Evolutionary conservation across 2,329 filamentous ascomycete species (phyloP), one percentile per base, ranked within the genome.

Genomic region (Penicillium hordei): DNA sequence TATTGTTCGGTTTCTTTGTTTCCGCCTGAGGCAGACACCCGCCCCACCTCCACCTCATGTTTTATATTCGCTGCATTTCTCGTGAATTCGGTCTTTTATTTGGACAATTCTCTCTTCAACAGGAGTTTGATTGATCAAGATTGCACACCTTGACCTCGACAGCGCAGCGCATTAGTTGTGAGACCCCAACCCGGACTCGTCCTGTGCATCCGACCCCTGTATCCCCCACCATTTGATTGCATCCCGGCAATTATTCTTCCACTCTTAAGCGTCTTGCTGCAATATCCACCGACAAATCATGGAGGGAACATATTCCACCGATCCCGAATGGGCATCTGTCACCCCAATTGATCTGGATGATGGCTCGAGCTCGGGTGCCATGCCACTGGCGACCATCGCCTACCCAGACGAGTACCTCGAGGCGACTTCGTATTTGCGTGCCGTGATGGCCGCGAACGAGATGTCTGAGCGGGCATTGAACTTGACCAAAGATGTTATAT

Each of bases 371-470:
- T 69, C 73, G 4, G 70, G 65, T 17, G 60, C 62, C 2, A 63
- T 88, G 65, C 91, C 93, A 29, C 84, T 99, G 58, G 93, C 93
- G n/a, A 86, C 88, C 58, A 99, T 99, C 75, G 88, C 93, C 57
- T 99, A 99, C 76, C 86, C 89, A 2, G 87, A 91, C 33, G 89
- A 94, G 63, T 99, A 99, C 75, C 86, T 88, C 61, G 93, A 97
- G 79, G 93, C 91, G 46, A 94, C 96, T 78, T 88, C 90, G 44
- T 99, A 97, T 76, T 85, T 99, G 52, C 89, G 94, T 60, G 93
- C 94, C 60, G 85, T 96, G 66, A 99, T 99, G 93, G 89, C 90
- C 15, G 82, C 81, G 48, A 89, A 95, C 72, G 94, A 99, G 76
- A 84, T 89, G 79, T 92, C 89, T 25, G 83, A 88, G 23, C 85